Conservation (phyloP, 2,329 filamentous ascomycete genomes). For the Fusarium nematophilum region DNA sequence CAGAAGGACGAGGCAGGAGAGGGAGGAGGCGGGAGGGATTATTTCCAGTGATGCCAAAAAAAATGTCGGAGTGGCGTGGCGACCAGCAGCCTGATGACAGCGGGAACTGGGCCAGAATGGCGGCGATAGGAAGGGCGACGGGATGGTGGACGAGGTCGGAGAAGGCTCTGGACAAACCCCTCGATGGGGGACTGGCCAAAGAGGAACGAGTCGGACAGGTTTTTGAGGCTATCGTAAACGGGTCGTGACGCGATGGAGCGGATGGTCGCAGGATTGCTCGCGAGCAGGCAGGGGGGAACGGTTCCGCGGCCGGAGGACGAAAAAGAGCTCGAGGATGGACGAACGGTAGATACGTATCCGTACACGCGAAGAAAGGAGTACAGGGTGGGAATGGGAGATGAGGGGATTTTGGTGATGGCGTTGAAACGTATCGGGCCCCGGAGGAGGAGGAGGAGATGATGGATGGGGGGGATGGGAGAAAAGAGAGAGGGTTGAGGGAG, state of each 20-base stretch:
- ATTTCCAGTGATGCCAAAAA: conserved; percentile 27
- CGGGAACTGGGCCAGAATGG: conserved; percentile 28
- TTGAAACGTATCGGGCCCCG: conserved; percentile 24
- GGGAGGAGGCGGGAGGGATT: conserved; percentile 34
- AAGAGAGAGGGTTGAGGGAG: conserved; percentile 30
- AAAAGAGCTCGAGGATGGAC: conserved; percentile 27
- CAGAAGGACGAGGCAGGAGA: conserved; percentile 22
- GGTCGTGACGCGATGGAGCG: conserved; percentile 40
- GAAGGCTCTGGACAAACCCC: conserved; percentile 36
- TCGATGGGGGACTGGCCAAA: conserved; percentile 39
- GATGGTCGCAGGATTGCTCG: conserved; percentile 34
- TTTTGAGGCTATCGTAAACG: conserved; percentile 40
- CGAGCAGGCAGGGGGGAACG: conserved; percentile 26
- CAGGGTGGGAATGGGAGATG: conserved; percentile 29
- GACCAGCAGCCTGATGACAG: conserved; percentile 33
- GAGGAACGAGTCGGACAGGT: conserved; percentile 32
- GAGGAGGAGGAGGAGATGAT: conserved; percentile 24
- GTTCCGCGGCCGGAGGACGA: conserved; percentile 15
- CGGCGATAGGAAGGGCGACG: conserved; percentile 8
- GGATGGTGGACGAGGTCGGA: conserved; percentile 17
- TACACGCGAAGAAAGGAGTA: conserved; percentile 27
- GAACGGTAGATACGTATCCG: conserved; percentile 21
- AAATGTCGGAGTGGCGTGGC: conserved; percentile 38
- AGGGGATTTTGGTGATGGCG: conserved; percentile 32
- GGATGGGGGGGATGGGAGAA: conserved; percentile 29